Base-by-base conservation (phyloP, 768 basidiomycete species). In the Jaapia argillacea region DNA sequence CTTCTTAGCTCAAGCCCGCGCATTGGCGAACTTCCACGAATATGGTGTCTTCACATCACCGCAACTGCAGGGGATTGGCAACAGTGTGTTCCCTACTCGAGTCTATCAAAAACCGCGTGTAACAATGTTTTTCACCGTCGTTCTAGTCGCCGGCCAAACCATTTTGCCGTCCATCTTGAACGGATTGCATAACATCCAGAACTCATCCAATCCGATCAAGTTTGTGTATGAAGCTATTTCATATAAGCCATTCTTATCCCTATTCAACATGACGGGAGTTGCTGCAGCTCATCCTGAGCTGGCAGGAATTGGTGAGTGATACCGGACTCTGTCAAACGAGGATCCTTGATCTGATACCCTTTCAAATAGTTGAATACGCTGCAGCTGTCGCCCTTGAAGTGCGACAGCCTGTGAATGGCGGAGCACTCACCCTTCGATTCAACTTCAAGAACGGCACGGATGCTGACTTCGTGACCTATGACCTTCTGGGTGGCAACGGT, bases 221-320 rank as follows among this genome's bases (percentile, higher is more conserved):
- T 54, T 89, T 33, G 58, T 68, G 21, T 74, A 81, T 49, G 65
- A 74, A 24, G 76, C 75, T 6, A 67, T 80, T 41, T 70, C 83
- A 0, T 88, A 87, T 67, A 86, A 87, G 58, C 85, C 85, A 0
- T 82, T 87, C 64, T 46, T 85, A 24, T 80, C 79, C 6, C 58
- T 88, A 36, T 87, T 88, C 67, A 82, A 84, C 59, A 79, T 88
- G 75, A 84, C 81, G 0, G 70, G 74, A 2, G 69, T 72, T 21
- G 70, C 71, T 6, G 55, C 67, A 14, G 60, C 65, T 36, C 67
- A 73, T 44, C 71, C 75, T 0, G 53, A 74, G 48, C 67, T 84
- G 3, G 71, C 76, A 26, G 72, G 72, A 10, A 72, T 85, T 48
- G 78, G 81, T 80, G 41, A 42, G 49, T 33, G 10, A 27, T 36